Evolutionary conservation across 2,329 filamentous ascomycete genomes (phyloP), one percentile per base, ranked within the genome.

Genomic region (Trichoderma semiorbis): DNA sequence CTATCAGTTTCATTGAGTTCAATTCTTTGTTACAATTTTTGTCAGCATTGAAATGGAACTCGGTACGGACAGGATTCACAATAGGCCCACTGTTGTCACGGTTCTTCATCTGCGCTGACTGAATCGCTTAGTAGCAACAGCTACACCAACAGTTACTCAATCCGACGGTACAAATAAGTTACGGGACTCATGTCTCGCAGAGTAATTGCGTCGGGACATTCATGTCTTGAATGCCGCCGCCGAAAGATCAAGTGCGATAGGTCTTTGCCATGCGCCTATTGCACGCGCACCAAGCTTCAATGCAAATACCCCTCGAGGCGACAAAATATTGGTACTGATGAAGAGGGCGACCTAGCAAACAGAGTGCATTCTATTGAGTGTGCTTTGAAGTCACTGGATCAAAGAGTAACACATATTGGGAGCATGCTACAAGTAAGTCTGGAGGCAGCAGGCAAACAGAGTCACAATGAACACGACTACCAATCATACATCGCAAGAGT

Each of bases 171-270:
- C 12, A 34, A 36, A 57, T 26, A 28, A 28, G 24, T 36, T 6
- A 24, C 14, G 2, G 24, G 7, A 11, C 24, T 21, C 43, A 74
- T 75, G 72, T n/a, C 73, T 53, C 63, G 66, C 24, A 70, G 72
- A 7, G 24, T 57, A 10, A 69, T 69, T 61, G 55, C 71, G 6
- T 28, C 74, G 16, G 73, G 69, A 11, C 63, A 67, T 14, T 74
- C 73, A 7, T 74, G 71, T 34, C 43, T 73, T 6, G 74, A 74
- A 47, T 75, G 74, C 30, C 73, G 74, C 28, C 71, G 74, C 12
- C 74, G 74, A 30, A 75, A 75, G 53, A 74, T 75, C 39, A 74
- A 63, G 64, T 75, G 74, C 36, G 74, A 75, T 30, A 72, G 74
- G 14, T 65, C 55, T 5, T 32, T 71, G 2, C 73, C 74, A 10